Evolutionary conservation across 805 yeast genomes (phyloP).

Genomic region (Yarrowia alimentaria): DNA sequence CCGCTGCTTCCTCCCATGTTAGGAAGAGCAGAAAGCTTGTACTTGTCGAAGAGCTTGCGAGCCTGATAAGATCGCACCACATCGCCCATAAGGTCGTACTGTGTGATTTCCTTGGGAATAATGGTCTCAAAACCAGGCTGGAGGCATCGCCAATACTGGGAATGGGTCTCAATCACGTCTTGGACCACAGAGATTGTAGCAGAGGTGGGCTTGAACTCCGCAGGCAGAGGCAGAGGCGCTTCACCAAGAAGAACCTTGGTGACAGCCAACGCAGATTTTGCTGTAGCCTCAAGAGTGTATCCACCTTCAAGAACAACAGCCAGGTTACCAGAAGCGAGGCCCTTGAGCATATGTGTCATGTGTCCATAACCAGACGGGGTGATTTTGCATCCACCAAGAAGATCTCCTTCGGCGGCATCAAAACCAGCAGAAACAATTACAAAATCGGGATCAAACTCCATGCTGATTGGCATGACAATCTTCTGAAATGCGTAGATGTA

Average conservation of each 20-base stretch:
- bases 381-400: constrained; percentile 94
- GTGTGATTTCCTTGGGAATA: constrained; percentile 18
- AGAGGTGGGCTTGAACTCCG: constrained; percentile 61
- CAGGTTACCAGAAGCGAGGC: constrained; percentile 81
- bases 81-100: constrained; percentile 44
- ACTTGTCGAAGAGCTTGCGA: constrained; percentile 48
- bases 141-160: constrained; percentile 84
- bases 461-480: constrained; percentile 81
- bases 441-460: constrained; percentile 89
- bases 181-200: constrained; percentile 79
- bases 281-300: constrained; percentile 86
- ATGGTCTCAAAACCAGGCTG: constrained; percentile 53
- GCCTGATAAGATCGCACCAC: constrained; percentile 75
- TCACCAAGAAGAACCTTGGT: constrained; percentile 90
- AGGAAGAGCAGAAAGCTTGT: constrained; percentile 67
- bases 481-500: constrained; percentile 86
- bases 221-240: constrained; percentile 69
- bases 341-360: constrained; percentile 88
- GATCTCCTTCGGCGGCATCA: constrained; percentile 98
- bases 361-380: constrained; percentile 95
- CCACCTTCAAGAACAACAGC: constrained; percentile 96
- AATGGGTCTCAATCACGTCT: constrained; percentile 75
- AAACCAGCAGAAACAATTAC: constrained; percentile 93
- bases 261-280: constrained; percentile 86
- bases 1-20: constrained; percentile 35